Conservation (phyloP, 805 yeast genomes). For the Blastobotrys chiropterorum region DNA sequence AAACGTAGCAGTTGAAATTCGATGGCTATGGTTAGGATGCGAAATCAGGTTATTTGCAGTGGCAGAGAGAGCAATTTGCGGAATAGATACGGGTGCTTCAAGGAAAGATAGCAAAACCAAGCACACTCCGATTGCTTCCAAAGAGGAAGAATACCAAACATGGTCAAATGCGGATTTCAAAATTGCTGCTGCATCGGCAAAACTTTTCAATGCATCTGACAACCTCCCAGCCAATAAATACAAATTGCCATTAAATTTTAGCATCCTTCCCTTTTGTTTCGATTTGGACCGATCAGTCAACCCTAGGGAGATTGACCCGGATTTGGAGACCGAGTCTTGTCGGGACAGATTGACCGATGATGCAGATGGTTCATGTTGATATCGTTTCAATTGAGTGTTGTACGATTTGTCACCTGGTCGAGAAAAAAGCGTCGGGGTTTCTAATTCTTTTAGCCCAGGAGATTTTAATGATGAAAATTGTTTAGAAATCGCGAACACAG, state of each 20-base stretch:
- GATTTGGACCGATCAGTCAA: slow-evolving; percentile 35
- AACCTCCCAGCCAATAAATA: slow-evolving; percentile 76
- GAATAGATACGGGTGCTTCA: slow-evolving; percentile 40
- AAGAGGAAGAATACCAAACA: slow-evolving; percentile 81
- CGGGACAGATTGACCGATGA: slow-evolving; percentile 4
- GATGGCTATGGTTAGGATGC: background rate
- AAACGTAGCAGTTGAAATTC: background rate
- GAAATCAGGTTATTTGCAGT: background rate
- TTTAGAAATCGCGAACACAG: slow-evolving; percentile 61
- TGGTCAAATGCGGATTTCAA: slow-evolving; percentile 62
- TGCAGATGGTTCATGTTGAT: slow-evolving; percentile 2
- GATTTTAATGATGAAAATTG: slow-evolving; percentile 76
- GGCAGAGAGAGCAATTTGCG: slow-evolving; percentile 20
- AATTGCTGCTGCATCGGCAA: slow-evolving; percentile 63
- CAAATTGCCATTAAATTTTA: slow-evolving; percentile 70
- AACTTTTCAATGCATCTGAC: slow-evolving; percentile 60
- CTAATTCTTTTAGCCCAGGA: slow-evolving; percentile 43
- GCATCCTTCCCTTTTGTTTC: slow-evolving; percentile 63
- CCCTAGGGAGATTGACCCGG: slow-evolving; percentile 30
- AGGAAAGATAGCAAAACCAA: slow-evolving; percentile 53
- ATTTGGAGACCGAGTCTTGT: slow-evolving; percentile 16
- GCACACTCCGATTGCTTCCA: slow-evolving; percentile 75
- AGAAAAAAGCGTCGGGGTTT: slow-evolving; percentile 11
- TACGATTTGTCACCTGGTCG: slow-evolving; percentile 12
- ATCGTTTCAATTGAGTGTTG: slow-evolving; percentile 8